Conservation (phyloP, 768 basidiomycete species). For the Pleurotus platypus region DNA sequence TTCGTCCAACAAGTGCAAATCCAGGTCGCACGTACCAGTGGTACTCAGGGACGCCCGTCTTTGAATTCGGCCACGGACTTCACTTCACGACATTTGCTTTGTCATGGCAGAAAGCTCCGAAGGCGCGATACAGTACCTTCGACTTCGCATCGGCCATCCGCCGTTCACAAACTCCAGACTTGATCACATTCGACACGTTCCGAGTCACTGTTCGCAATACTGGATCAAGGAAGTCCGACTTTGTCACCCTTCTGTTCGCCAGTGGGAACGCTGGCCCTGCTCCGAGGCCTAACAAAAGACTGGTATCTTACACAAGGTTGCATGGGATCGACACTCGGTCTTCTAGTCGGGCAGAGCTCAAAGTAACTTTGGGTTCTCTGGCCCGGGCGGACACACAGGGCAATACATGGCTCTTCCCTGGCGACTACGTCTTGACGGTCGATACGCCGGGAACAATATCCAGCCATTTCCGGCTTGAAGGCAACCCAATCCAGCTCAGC, state of each 20-base stretch:
- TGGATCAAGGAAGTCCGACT: constrained; percentile 48
- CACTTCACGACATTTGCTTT: constrained; percentile 50
- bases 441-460: constrained; percentile 37
- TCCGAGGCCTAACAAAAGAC: constrained; percentile 49
- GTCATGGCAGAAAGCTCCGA: constrained; percentile 32
- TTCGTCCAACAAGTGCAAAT: constrained; percentile 43
- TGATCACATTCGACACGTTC: constrained; percentile 47
- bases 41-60: constrained; percentile 49
- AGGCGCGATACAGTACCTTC: constrained; percentile 37
- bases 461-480: constrained; percentile 40
- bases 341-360: constrained; percentile 26
- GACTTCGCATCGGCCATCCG: constrained; percentile 26
- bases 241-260: constrained; percentile 50
- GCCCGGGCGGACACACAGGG: constrained; percentile 45
- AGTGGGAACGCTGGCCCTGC: constrained; percentile 44
- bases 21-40: constrained; percentile 60
- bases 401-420: constrained; percentile 41
- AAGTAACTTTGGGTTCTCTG: constrained; percentile 44
- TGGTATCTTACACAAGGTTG: constrained; percentile 44
- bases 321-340: constrained; percentile 22
- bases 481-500: constrained; percentile 34
- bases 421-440: constrained; percentile 38
- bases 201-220: constrained; percentile 43
- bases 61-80: constrained; percentile 51
- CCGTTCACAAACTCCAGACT: constrained; percentile 28